phyloP scores from a whole-genome alignment of 164 flowering plant genomes.

The Hamamelis virginiana region DNA sequence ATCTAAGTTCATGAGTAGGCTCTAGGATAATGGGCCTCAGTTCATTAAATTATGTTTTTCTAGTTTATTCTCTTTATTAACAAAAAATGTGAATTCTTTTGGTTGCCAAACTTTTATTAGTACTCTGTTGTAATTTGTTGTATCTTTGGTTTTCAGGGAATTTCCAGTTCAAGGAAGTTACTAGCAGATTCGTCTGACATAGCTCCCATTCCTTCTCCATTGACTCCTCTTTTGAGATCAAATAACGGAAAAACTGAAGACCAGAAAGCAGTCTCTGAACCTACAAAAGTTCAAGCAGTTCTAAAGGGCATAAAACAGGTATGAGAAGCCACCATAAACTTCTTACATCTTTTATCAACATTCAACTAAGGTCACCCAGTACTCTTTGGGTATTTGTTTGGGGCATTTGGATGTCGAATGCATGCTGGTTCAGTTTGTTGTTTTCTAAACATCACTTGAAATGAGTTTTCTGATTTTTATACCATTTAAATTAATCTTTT shows the following conservation, averaged over 20 bases:
- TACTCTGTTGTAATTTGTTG: not conserved
- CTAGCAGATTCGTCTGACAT: conserved; percentile 52
- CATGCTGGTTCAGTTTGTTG: too few relatives aligned
- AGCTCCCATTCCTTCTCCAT: conserved; percentile 63
- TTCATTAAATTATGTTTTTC: not conserved
- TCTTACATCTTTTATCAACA: too few relatives aligned
- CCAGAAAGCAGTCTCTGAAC: conserved; percentile 53
- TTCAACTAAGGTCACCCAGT: too few relatives aligned
- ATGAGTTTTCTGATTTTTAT: too few relatives aligned
- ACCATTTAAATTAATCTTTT: too few relatives aligned
- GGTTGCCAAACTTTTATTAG: too few relatives aligned
- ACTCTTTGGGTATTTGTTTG: not conserved
- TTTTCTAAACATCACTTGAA: too few relatives aligned
- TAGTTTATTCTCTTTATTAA: too few relatives aligned
- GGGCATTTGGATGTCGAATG: not conserved
- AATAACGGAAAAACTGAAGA: conserved; percentile 45
- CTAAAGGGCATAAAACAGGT: conserved; percentile 87
- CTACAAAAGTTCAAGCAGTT: conserved; percentile 76
- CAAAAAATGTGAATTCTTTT: too few relatives aligned
- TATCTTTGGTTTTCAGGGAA: conserved; percentile 75
- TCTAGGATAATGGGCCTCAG: not conserved
- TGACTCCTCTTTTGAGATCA: conserved; percentile 47
- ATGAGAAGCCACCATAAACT: not conserved
- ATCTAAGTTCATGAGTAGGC: not conserved
- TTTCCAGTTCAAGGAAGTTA: conserved; percentile 66